phyloP scores from a whole-genome alignment of 192 early-diverging fungal species.

The Rhizoclosmatium globosum region DNA sequence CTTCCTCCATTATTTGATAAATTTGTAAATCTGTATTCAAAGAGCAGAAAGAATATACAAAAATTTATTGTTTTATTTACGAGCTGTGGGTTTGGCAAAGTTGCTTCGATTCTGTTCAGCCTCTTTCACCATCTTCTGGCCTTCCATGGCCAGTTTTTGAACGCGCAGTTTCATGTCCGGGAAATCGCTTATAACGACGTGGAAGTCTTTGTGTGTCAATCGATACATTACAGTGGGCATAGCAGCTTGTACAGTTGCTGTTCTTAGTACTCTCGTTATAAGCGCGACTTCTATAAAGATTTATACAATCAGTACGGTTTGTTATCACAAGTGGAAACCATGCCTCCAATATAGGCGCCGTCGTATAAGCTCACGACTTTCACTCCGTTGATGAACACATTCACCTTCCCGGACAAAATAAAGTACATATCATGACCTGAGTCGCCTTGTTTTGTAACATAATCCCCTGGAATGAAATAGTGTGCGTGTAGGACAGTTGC shows the following conservation, averaged over 20 bases:
- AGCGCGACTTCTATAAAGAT: slow-evolving; percentile 14
- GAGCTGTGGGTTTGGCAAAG: background rate
- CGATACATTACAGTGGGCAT: slow-evolving; percentile 20
- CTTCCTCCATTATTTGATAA: slow-evolving; percentile 2
- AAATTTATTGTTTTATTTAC: too few species aligned
- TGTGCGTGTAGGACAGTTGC: slow-evolving; percentile 40
- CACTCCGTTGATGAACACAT: slow-evolving; percentile 48
- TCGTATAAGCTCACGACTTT: slow-evolving; percentile 38
- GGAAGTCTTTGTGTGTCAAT: slow-evolving; percentile 18
- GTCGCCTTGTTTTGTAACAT: slow-evolving; percentile 32
- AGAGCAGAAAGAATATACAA: too few species aligned
- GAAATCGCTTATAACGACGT: slow-evolving; percentile 23
- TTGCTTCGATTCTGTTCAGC: background rate
- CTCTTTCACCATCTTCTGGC: slow-evolving; percentile 1
- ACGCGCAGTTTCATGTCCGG: slow-evolving; percentile 17
- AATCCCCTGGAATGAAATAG: slow-evolving; percentile 39
- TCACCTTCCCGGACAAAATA: slow-evolving; percentile 51
- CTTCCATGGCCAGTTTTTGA: slow-evolving; percentile 7
- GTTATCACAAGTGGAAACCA: background rate
- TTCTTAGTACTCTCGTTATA: slow-evolving; percentile 5
- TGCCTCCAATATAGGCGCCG: slow-evolving; percentile 31
- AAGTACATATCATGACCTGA: slow-evolving; percentile 61
- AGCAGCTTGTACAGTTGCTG: slow-evolving; percentile 27
- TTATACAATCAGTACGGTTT: background rate
- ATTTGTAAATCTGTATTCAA: too few species aligned